Percentiles rank a stretch among this genome's conserved stretches.
phyloP scores from a whole-genome alignment of 208 protist species.

The Strigomonas culicis region DNA sequence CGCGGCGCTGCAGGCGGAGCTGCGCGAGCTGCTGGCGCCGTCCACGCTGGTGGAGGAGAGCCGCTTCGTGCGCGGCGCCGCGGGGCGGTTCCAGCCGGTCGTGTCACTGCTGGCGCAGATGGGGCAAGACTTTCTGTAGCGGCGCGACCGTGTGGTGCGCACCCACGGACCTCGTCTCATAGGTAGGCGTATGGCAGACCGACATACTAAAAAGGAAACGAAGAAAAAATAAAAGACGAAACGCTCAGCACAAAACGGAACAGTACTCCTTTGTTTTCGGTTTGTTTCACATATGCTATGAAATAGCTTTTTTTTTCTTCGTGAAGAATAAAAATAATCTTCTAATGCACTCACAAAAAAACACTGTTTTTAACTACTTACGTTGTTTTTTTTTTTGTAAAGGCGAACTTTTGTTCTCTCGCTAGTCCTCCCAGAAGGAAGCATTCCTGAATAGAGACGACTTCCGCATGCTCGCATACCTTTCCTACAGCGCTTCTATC shows the following conservation, averaged over 20 bases:
- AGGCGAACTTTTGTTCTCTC: background rate
- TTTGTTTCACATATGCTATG: background rate
- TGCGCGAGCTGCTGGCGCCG: constrained; percentile 47
- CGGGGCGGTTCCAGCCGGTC: constrained; percentile 74
- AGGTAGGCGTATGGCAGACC: background rate
- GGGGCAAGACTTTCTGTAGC: constrained; percentile 68
- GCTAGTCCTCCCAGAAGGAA: no score
- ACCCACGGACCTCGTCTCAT: background rate
- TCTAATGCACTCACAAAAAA: background rate
- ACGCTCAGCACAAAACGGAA: background rate
- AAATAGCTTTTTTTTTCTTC: background rate
- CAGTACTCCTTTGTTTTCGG: constrained; percentile 1
- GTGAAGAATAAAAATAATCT: no score
- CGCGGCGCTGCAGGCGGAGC: constrained; percentile 45
- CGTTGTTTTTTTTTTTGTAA: constrained; percentile 5
- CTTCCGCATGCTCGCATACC: no score
- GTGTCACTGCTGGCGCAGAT: constrained; percentile 71
- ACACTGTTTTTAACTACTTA: background rate
- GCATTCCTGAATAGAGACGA: no score
- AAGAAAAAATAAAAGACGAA: constrained; percentile 6
- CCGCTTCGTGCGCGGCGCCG: constrained; percentile 41
- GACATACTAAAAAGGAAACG: constrained; percentile 9
- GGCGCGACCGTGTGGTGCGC: background rate
- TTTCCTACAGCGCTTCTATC: no score
- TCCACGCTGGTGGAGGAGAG: constrained; percentile 47